Percentiles rank a stretch among this genome's conserved stretches.
phyloP scores from a whole-genome alignment of 228 moss, liverwort and hornwort genomes.

The Sphagnum magellanicum region DNA sequence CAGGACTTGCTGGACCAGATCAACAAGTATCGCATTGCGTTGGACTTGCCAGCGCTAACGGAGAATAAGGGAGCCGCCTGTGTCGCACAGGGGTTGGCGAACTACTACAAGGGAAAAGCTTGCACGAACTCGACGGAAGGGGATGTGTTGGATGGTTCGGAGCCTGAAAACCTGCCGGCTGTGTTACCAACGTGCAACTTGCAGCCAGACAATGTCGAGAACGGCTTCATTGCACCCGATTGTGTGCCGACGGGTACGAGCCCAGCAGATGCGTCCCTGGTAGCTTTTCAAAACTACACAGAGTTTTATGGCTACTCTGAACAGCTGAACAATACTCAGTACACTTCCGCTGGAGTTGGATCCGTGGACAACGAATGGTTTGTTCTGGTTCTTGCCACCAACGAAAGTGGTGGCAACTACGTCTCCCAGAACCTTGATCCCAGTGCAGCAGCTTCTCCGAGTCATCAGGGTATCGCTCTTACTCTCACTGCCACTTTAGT shows the following conservation, averaged over 20 bases:
- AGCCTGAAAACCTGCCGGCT: constrained; percentile 10
- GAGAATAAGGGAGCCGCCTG: constrained; percentile 26
- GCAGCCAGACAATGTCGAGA: constrained; percentile 42
- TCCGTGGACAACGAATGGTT: constrained; percentile 32
- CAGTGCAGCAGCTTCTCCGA: constrained; percentile 1
- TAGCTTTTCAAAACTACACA: constrained; percentile 22
- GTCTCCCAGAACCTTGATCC: constrained; percentile 38
- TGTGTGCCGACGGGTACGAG: constrained; percentile 24
- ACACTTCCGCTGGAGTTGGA: constrained; percentile 32
- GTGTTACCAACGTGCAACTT: constrained; percentile 25
- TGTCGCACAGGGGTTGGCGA: constrained; percentile 34
- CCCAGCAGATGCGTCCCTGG: constrained; percentile 17
- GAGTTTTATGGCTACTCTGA: constrained; percentile 15
- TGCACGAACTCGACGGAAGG: constrained; percentile 35
- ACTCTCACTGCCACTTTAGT: constrained; percentile 6
- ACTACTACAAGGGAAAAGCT: constrained; percentile 12
- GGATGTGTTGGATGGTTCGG: constrained; percentile 15
- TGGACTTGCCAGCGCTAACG: constrained; percentile 10
- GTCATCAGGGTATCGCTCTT: neutral
- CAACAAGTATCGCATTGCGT: constrained; percentile 25
- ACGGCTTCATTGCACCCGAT: constrained; percentile 26
- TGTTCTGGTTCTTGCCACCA: constrained; percentile 34
- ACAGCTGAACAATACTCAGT: constrained; percentile 21
- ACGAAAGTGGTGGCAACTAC: constrained; percentile 25
- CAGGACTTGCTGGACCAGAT: constrained; percentile 33